A percentile compares a stretch with the other conserved stretches of the same genome.
These are phyloP conservation scores for Diaporthe vexans DNA, from an alignment of 2,329 filamentous ascomycete genomes.

Conservation along the genomic window DNA sequence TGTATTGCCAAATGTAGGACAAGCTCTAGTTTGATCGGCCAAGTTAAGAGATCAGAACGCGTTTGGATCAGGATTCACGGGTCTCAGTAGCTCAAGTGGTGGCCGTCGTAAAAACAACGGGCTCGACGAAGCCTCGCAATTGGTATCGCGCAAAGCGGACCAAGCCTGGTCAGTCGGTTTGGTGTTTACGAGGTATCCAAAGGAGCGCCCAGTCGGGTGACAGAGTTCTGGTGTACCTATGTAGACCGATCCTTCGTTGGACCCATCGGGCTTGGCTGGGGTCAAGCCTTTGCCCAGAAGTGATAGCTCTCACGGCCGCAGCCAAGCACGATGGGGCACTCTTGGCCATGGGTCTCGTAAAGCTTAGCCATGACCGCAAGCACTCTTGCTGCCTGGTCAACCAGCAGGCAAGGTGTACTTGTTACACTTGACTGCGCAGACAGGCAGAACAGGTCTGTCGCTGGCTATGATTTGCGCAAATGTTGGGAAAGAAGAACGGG, in stretches of 20 bases:
- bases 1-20: conserved; percentile 26
- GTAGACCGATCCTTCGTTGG: conserved; percentile 12
- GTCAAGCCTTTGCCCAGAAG: conserved; percentile 32
- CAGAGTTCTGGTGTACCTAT: conserved; percentile 1
- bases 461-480: neutral
- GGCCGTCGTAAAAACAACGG: neutral
- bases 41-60: neutral
- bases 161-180: neutral
- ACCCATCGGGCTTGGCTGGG: conserved; percentile 26
- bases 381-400: neutral
- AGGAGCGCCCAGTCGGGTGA: neutral
- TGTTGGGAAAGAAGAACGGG: neutral
- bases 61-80: neutral
- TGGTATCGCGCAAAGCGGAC: neutral
- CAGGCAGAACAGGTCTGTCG: neutral
- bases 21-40: conserved; percentile 12
- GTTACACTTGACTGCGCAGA: neutral
- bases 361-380: conserved; percentile 20
- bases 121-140: neutral
- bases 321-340: conserved; percentile 27
- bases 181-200: no score
- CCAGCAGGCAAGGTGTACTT: neutral
- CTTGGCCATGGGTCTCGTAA: conserved; percentile 31
- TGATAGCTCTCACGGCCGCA: conserved; percentile 11
- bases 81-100: neutral